These are phyloP conservation scores for Quercus lobata DNA, from an alignment of 331 rosid species.

Conservation along the genomic window DNA sequence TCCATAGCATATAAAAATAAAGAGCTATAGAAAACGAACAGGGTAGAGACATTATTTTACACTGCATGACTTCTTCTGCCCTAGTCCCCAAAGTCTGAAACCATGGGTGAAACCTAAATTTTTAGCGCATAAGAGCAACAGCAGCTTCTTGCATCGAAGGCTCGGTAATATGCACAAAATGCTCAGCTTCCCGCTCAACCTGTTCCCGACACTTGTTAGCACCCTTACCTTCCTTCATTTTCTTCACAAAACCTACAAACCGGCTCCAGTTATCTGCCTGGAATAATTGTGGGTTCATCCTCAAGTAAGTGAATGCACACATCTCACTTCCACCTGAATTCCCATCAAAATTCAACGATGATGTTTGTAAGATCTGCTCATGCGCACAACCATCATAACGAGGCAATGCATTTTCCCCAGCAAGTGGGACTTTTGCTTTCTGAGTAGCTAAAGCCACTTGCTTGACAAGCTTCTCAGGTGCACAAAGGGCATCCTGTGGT, in stretches of 20 bases:
- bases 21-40: conserved; percentile 1
- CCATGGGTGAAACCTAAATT: neutral
- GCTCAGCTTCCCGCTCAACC: conserved; percentile 90
- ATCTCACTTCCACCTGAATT: conserved; percentile 38
- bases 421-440: conserved; percentile 67
- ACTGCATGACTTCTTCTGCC: too few species aligned
- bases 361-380: conserved; percentile 61
- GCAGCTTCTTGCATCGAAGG: conserved; percentile 89
- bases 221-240: conserved; percentile 79
- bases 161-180: conserved; percentile 63
- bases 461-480: conserved; percentile 82
- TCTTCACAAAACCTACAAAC: conserved; percentile 87
- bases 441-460: conserved; percentile 82
- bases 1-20: neutral
- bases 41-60: neutral
- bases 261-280: conserved; percentile 74
- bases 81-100: neutral
- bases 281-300: conserved; percentile 81
- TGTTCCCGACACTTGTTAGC: conserved; percentile 67
- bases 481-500: conserved; percentile 82
- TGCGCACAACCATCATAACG: conserved; percentile 68
- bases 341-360: conserved; percentile 49
- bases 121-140: conserved; percentile 49
- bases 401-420: conserved; percentile 89
- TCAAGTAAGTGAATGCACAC: conserved; percentile 90